Percentiles rank a stretch among this genome's conserved stretches.
These are phyloP conservation scores for Leccinum pachyderme DNA, from an alignment of 1,284 basidiomycete genomes.

Conservation along the genomic window DNA sequence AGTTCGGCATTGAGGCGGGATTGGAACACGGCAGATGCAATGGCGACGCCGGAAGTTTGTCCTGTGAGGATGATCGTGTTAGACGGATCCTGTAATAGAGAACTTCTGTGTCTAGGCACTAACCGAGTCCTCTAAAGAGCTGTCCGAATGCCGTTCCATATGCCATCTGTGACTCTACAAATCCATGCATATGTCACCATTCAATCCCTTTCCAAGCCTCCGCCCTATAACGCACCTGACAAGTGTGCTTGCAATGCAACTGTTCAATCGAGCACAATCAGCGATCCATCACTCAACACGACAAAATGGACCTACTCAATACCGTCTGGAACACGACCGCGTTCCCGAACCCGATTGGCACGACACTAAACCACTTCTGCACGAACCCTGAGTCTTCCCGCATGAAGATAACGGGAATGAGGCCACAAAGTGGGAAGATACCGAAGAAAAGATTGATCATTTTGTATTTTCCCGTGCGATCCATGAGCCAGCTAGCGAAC, in stretches of 20 bases:
- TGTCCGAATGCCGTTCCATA: slow-evolving; percentile 20
- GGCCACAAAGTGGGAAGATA: slow-evolving; percentile 18
- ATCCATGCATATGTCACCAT: slow-evolving; percentile 1
- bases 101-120: not conserved
- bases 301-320: slow-evolving; percentile 11
- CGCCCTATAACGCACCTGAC: slow-evolving; percentile 6
- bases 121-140: slow-evolving; percentile 21
- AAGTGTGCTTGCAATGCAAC: slow-evolving; percentile 18
- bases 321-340: slow-evolving; percentile 23
- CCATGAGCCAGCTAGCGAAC: slow-evolving; percentile 6
- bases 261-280: not conserved
- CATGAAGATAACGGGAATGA: slow-evolving; percentile 18
- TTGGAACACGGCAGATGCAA: slow-evolving; percentile 23
- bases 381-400: slow-evolving; percentile 24
- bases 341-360: slow-evolving; percentile 23
- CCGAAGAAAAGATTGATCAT: slow-evolving; percentile 14
- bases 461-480: slow-evolving; percentile 18
- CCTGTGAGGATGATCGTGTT: slow-evolving; percentile 7
- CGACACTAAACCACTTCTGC: slow-evolving; percentile 21
- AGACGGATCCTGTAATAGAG: not conserved
- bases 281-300: not conserved
- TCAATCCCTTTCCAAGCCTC: not conserved
- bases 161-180: slow-evolving; percentile 15
- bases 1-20: slow-evolving; percentile 21
- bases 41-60: slow-evolving; percentile 17